phyloP scores from a whole-genome alignment of 139 green algal species.

The Volvox reticuliferus region DNA sequence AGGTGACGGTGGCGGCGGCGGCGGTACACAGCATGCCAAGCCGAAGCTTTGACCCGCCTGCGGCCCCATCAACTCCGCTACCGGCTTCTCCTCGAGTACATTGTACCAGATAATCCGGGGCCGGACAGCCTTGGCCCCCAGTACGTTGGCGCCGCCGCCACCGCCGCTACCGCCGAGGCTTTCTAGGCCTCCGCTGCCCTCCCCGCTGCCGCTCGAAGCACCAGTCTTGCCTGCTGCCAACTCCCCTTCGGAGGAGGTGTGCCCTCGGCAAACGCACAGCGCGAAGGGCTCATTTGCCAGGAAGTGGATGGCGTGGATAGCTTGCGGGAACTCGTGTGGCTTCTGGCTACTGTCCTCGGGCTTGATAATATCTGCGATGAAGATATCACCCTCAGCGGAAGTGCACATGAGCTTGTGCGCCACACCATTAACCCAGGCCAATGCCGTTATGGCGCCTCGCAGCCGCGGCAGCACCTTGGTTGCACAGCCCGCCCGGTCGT shows the following conservation, averaged over 20 bases:
- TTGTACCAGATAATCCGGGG: slow-evolving; percentile 59
- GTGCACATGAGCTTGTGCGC: slow-evolving; percentile 52
- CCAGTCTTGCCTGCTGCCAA: neutral
- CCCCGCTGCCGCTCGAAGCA: neutral
- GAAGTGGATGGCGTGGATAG: slow-evolving; percentile 47
- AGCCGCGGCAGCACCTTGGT: slow-evolving; percentile 57
- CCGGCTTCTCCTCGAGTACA: slow-evolving; percentile 54
- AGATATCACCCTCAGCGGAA: slow-evolving; percentile 45
- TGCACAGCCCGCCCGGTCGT: slow-evolving; percentile 51
- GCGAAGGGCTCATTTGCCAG: slow-evolving; percentile 59
- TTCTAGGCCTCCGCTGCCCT: neutral
- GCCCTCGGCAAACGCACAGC: slow-evolving; percentile 53
- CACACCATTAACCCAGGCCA: slow-evolving; percentile 56
- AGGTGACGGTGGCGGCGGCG: neutral
- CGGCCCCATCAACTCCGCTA: slow-evolving; percentile 51
- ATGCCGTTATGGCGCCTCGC: slow-evolving; percentile 44
- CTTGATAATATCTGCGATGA: slow-evolving; percentile 52
- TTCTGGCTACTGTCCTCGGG: slow-evolving; percentile 55
- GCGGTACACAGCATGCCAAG: slow-evolving; percentile 35
- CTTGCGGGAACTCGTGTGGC: slow-evolving; percentile 54
- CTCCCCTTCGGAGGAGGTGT: slow-evolving; percentile 17
- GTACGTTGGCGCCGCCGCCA: neutral
- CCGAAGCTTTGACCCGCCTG: slow-evolving; percentile 44
- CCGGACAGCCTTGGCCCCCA: neutral
- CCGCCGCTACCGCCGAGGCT: neutral